Evolutionary conservation across 2,329 filamentous ascomycete genomes (phyloP), one percentile per base, ranked within the genome.

Genomic region (Xylaria sp.): DNA sequence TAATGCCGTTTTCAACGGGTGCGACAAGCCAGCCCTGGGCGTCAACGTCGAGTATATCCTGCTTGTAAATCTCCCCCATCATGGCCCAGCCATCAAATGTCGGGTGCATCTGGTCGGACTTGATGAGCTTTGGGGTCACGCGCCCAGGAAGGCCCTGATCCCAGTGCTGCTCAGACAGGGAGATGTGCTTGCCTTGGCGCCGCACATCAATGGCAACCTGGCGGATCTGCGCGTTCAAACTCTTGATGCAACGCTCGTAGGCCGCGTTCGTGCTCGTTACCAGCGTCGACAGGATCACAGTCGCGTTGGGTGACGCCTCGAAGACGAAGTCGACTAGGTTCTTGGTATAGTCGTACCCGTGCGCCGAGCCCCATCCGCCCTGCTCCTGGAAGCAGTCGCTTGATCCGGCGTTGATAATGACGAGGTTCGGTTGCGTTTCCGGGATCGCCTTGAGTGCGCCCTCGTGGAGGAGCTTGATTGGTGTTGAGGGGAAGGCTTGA

Each of bases 181-280:
- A 33, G 21, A 73, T 46, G 7, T 65, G 66, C 49, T 65, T 67
- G 25, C 71, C 71, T 51, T 69, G 64, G 37, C 71, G 70, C 52
- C 52, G 47, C 4, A 73, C 56, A 33, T 73, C 71, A 37, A 51
- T 46, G 11, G 67, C 71, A 17, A 70, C 71, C 50, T 73, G 71
- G 2, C 71, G 71, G 45, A 73, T 73, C 67, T 73, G 71, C 40
- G 71, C 71, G 42, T 73, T 73, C 38, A 71, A 45, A 58, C 71
- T 71, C 66, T 66, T 68, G 60, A 73, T 70, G 52, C 71, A 73
- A 12, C 64, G 63, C 57, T 73, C 71, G 33, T 57, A 69, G 9
- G 47, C 57, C 11, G 67, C 61, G 55, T 63, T 63, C 11, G 71
- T 47, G 50, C 69, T 72, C 35, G 63, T 71, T 45, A 73, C 68